Evolutionary conservation across 2,329 filamentous ascomycete species (phyloP), one percentile per base, ranked within the genome.

Genomic region (Trichoderma sp.): DNA sequence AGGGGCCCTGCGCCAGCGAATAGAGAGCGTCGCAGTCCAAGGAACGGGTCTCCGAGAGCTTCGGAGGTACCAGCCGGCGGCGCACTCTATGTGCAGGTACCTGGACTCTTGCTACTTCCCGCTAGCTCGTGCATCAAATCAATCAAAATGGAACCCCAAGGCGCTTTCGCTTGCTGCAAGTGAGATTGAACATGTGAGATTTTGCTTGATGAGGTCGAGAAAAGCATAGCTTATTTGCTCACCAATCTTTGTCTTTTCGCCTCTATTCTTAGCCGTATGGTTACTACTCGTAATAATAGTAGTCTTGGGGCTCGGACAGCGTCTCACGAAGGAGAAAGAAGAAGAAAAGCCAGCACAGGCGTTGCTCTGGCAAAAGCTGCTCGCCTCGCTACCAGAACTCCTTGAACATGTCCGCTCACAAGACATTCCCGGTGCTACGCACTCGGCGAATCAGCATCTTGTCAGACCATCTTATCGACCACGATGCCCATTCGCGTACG

Each of bases 181-280:
- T 65, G 61, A 65, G 61, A 65, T 65, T 55, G 51, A 28, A 37
- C 61, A 65, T 65, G 61, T 65, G 61, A 55, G 59, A 39, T 55
- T 65, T 18, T 56, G 51, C 24, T 65, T 51, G 21, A 65, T 46
- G 61, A 54, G 49, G 32, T 32, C 18, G 61, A 18, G 11, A 46
- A 10, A 54, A 30, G 21, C 24, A 55, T 56, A 55, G 61, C 61
- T 65, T 55, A 66, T 56, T 66, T 65, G 61, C 61, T 65, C 61
- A 65, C 61, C 49, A 65, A 56, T 65, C 61, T 46, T 30, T 63
- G 26, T n/a, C 37, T 26, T 18, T 16, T 30, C 32, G 13, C 16
- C 61, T 56, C 61, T 65, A 65, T 65, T 65, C 51, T 65, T 65
- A 65, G 61, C 34, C 51, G 24, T 11, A 2, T 10, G 11, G 46